A percentile compares a stretch with the other conserved stretches of the same genome.
Evolutionary conservation across 2,329 filamentous ascomycete genomes (phyloP).

Genomic region (Magnaporthiopsis incrustans): DNA sequence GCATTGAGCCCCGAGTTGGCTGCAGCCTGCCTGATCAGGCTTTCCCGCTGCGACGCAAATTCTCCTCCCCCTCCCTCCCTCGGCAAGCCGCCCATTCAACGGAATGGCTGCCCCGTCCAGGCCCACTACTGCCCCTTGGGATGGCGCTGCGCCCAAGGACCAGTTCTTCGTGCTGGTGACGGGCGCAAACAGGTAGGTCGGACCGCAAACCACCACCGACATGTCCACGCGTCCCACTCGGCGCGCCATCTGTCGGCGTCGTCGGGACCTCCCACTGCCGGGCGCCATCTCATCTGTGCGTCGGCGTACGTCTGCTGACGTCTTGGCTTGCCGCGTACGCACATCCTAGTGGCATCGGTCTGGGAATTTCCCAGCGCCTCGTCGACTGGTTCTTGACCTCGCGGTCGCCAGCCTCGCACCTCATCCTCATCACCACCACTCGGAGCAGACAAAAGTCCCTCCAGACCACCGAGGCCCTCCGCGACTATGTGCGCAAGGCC

Average conservation of each 20-base stretch:
- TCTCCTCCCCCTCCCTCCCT: no score
- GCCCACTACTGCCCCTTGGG: constrained; percentile 24
- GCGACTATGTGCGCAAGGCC: constrained; percentile 49
- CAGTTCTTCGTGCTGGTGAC: constrained; percentile 66
- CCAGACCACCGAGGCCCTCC: constrained; percentile 59
- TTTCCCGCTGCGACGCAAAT: not conserved
- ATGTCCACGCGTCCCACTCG: not conserved
- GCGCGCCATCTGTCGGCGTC: no score
- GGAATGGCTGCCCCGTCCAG: constrained; percentile 1
- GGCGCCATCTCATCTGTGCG: not conserved
- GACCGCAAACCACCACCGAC: not conserved
- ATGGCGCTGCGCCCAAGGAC: constrained; percentile 25
- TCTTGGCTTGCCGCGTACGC: not conserved
- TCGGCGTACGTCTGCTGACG: not conserved
- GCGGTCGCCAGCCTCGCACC: constrained; percentile 56
- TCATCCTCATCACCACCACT: constrained; percentile 78
- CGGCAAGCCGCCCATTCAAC: no score
- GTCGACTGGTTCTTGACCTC: constrained; percentile 81
- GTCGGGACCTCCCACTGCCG: not conserved
- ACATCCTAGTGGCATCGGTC: constrained; percentile 67
- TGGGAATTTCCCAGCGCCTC: constrained; percentile 72
- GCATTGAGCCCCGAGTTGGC: not conserved
- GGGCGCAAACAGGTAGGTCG: constrained; percentile 70
- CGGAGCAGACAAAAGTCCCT: constrained; percentile 66
- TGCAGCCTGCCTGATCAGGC: not conserved